Percentiles rank a stretch among this genome's conserved stretches.
These are phyloP conservation scores for Erysimum cheiri DNA, from an alignment of 441 rosid genomes.

Conservation along the genomic window DNA sequence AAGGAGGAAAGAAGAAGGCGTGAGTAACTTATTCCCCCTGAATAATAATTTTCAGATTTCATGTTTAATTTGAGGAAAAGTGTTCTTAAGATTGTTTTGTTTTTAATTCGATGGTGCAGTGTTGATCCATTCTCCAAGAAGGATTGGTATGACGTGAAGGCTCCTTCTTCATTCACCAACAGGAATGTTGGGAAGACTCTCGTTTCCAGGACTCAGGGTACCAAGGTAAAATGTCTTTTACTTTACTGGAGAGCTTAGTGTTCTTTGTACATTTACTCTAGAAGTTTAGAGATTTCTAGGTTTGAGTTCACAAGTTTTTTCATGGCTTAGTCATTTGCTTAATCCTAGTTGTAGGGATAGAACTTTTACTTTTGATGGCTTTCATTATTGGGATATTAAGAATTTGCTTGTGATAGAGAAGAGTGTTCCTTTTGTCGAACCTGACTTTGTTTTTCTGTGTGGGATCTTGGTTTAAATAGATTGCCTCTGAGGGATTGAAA, in stretches of 20 bases:
- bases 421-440: neutral
- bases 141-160: constrained; percentile 95
- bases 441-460: constrained; percentile 2
- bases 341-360: neutral
- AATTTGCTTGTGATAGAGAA: neutral
- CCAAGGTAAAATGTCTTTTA: constrained; percentile 59
- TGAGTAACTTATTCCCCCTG: constrained; percentile 42
- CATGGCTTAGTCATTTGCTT: neutral
- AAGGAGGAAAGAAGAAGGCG: constrained; percentile 97
- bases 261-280: neutral
- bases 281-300: neutral
- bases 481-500: constrained; percentile 95
- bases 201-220: constrained; percentile 91
- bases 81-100: too few relatives aligned
- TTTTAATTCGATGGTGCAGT: constrained; percentile 41
- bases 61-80: neutral
- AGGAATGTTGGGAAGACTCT: constrained; percentile 89
- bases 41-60: neutral
- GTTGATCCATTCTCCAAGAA: constrained; percentile 90
- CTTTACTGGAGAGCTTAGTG: neutral
- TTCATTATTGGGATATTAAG: neutral
- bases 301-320: neutral
- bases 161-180: constrained; percentile 63
- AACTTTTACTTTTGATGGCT: neutral
- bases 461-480: constrained; percentile 43